A percentile compares a stretch with the other conserved stretches of the same genome.
Evolutionary conservation across 2,329 filamentous ascomycete genomes (phyloP).

Genomic region (Alternaria incomplexa): DNA sequence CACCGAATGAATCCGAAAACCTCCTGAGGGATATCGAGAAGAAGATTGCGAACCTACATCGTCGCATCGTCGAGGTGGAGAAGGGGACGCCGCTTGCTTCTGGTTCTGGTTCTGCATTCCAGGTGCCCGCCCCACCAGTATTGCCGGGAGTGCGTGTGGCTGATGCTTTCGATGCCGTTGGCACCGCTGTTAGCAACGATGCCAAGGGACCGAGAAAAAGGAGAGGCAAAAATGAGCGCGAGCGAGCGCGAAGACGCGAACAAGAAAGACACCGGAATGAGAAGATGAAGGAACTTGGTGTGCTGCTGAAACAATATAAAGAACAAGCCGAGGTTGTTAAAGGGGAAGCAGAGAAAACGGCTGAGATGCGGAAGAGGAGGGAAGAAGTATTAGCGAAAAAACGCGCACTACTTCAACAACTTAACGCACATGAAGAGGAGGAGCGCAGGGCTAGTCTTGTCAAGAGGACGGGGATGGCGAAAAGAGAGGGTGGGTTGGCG

Average conservation of each 20-base stretch:
- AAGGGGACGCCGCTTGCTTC: neutral
- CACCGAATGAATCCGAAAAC: neutral
- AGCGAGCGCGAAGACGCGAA: neutral
- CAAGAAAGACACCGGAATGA: neutral
- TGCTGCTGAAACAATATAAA: neutral
- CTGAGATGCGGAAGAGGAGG: neutral
- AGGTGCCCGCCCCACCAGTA: too few relatives aligned
- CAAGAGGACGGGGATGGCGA: neutral
- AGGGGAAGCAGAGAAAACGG: neutral
- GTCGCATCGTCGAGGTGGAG: neutral
- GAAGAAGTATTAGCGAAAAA: neutral
- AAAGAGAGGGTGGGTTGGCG: neutral
- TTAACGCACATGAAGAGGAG: neutral
- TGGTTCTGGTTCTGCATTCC: neutral
- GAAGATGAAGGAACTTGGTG: neutral
- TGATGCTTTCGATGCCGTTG: neutral
- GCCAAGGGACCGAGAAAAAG: neutral
- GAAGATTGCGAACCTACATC: neutral
- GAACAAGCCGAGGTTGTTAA: neutral
- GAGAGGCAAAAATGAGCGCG: neutral
- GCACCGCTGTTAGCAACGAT: fast-evolving
- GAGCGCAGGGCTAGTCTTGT: neutral
- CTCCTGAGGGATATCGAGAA: neutral
- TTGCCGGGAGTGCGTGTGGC: too few relatives aligned
- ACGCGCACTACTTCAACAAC: neutral